Evolutionary conservation across 345 rosid species (phyloP).

Genomic region (Acer negundo): DNA sequence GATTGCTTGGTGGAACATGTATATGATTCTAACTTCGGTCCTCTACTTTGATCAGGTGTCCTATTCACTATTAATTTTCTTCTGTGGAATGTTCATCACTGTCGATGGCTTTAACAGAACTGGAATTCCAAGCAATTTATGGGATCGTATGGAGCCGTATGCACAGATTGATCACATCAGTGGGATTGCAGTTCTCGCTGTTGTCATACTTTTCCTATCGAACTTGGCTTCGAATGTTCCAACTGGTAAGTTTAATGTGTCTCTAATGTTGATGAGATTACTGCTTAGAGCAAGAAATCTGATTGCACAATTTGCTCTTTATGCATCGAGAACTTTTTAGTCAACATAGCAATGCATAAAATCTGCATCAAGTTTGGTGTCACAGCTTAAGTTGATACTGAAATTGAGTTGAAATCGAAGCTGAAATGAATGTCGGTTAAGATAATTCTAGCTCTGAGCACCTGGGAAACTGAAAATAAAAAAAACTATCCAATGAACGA

Average conservation of each 20-base stretch:
- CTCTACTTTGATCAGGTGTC: constrained; percentile 59
- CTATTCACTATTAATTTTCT: constrained; percentile 73
- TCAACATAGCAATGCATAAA: neutral
- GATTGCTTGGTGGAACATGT: neutral
- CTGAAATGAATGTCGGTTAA: neutral
- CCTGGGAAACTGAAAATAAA: neutral
- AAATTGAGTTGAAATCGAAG: neutral
- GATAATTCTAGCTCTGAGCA: neutral
- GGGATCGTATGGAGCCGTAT: constrained; percentile 83
- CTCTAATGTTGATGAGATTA: neutral
- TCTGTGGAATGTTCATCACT: constrained; percentile 89
- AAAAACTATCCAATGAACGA: neutral
- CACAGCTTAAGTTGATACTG: neutral
- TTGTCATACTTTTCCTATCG: constrained; percentile 66
- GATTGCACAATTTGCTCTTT: neutral
- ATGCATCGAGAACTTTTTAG: neutral
- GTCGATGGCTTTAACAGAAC: constrained; percentile 84
- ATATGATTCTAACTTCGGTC: neutral
- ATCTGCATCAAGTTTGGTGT: neutral
- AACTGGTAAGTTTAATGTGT: constrained; percentile 51
- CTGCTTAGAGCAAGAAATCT: neutral
- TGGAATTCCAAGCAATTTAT: constrained; percentile 71
- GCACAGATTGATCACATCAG: constrained; percentile 44
- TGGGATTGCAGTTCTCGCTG: constrained; percentile 60
- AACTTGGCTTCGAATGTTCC: constrained; percentile 91